phyloP scores from a whole-genome alignment of 805 yeast genomes.

The Pichia insulana region DNA sequence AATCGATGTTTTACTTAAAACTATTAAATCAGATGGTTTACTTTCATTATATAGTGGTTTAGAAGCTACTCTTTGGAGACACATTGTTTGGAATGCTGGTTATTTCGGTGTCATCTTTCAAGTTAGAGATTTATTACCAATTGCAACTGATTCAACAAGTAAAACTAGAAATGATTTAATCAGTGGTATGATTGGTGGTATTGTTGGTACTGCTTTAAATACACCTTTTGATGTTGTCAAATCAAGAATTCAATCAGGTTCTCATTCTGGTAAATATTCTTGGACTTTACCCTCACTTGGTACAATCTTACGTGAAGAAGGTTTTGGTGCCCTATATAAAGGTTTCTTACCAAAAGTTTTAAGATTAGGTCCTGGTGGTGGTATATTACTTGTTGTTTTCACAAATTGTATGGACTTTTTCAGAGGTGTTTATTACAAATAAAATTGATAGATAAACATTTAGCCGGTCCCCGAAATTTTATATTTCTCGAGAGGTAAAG shows the following conservation, averaged over 20 bases:
- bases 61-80: slow-evolving; percentile 97
- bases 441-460: slow-evolving; percentile 9
- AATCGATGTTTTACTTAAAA: slow-evolving; percentile 68
- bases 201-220: slow-evolving; percentile 88
- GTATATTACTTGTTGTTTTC: slow-evolving; percentile 94
- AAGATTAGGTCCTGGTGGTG: slow-evolving; percentile 99
- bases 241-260: slow-evolving; percentile 83
- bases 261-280: slow-evolving; percentile 73
- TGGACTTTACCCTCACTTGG: slow-evolving; percentile 83
- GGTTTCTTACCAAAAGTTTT: slow-evolving; percentile 96
- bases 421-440: slow-evolving; percentile 42
- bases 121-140: slow-evolving; percentile 70
- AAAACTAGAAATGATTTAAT: slow-evolving; percentile 80
- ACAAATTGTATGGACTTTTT: slow-evolving; percentile 92
- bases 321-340: slow-evolving; percentile 82
- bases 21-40: slow-evolving; percentile 67
- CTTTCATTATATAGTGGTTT: slow-evolving; percentile 86
- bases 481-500: background rate
- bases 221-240: slow-evolving; percentile 98
- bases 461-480: background rate
- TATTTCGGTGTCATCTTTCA: slow-evolving; percentile 94
- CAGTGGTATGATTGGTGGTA: slow-evolving; percentile 95
- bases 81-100: slow-evolving; percentile 94
- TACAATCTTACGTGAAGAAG: slow-evolving; percentile 81
- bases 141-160: slow-evolving; percentile 59